phyloP scores from a whole-genome alignment of 305 asterid species.

The Fraxinus paxiana region DNA sequence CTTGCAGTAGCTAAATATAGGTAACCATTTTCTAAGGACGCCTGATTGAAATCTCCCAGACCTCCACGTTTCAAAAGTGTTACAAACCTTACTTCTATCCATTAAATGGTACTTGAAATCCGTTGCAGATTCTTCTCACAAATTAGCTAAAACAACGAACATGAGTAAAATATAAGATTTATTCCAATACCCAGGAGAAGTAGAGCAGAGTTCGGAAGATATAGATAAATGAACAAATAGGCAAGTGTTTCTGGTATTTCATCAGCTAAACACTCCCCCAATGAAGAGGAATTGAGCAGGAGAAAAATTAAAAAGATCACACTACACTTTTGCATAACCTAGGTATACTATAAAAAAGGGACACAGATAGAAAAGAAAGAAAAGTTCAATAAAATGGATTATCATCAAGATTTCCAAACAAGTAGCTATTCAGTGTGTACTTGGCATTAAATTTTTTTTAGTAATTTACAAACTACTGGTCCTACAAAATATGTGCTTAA shows the following conservation, averaged over 20 bases:
- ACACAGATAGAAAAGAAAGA: background rate
- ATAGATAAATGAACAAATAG: constrained; percentile 4
- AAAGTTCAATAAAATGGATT: background rate
- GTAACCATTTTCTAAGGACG: background rate
- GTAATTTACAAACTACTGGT: background rate
- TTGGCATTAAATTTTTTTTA: background rate
- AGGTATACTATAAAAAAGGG: background rate
- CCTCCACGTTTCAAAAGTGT: background rate
- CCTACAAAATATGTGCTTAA: background rate
- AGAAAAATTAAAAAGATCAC: background rate
- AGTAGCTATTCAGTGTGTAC: background rate
- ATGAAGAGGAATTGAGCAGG: background rate
- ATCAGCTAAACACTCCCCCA: background rate
- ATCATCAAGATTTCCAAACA: background rate
- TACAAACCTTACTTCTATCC: background rate
- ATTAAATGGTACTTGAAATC: background rate
- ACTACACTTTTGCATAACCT: background rate
- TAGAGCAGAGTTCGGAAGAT: constrained; percentile 20
- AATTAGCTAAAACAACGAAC: background rate
- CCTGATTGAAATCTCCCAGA: background rate
- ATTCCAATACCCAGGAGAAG: constrained; percentile 4
- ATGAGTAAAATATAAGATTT: background rate
- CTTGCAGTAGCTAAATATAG: background rate
- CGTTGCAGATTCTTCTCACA: background rate
- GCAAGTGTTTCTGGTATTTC: background rate